These are phyloP conservation scores for Xylaria intraflava DNA, from an alignment of 495 filamentous ascomycete genomes.

Conservation along the genomic window DNA sequence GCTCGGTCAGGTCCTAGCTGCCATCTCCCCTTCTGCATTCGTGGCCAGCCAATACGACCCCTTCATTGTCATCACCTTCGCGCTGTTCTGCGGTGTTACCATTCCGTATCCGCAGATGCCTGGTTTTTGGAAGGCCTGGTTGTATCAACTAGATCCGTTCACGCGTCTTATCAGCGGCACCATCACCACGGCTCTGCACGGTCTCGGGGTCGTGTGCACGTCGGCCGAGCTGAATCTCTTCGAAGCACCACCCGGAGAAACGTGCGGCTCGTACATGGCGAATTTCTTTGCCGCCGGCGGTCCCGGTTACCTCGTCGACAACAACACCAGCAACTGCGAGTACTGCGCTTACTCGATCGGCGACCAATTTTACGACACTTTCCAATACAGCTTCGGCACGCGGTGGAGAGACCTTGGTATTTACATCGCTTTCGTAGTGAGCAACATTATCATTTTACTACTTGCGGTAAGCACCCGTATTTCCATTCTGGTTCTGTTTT, in stretches of 20 bases:
- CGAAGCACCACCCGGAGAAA: slow-evolving; percentile 50
- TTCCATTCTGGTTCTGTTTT: not conserved
- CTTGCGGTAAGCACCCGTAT: slow-evolving; percentile 47
- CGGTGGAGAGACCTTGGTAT: slow-evolving; percentile 80
- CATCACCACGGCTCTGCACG: slow-evolving; percentile 67
- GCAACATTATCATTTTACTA: slow-evolving; percentile 70
- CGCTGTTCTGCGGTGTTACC: slow-evolving; percentile 78
- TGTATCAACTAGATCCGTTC: slow-evolving; percentile 80
- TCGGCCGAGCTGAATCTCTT: slow-evolving; percentile 55
- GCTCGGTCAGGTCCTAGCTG: slow-evolving; percentile 60
- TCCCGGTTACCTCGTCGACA: slow-evolving; percentile 61
- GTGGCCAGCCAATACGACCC: slow-evolving; percentile 70
- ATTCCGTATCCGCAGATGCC: slow-evolving; percentile 71
- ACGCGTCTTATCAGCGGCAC: slow-evolving; percentile 75
- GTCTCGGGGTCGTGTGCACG: slow-evolving; percentile 52
- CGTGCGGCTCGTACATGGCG: slow-evolving; percentile 69
- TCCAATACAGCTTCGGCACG: slow-evolving; percentile 57
- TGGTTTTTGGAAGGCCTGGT: slow-evolving; percentile 69
- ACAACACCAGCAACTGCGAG: slow-evolving; percentile 55
- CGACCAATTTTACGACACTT: slow-evolving; percentile 65
- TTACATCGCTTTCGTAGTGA: slow-evolving; percentile 63
- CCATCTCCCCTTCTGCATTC: slow-evolving; percentile 62
- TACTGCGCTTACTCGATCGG: slow-evolving; percentile 75
- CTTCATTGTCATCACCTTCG: slow-evolving; percentile 70
- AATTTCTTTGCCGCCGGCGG: slow-evolving; percentile 58